These are phyloP conservation scores for Jaminaea rosea DNA, from an alignment of 1,284 basidiomycete species.

Conservation along the genomic window DNA sequence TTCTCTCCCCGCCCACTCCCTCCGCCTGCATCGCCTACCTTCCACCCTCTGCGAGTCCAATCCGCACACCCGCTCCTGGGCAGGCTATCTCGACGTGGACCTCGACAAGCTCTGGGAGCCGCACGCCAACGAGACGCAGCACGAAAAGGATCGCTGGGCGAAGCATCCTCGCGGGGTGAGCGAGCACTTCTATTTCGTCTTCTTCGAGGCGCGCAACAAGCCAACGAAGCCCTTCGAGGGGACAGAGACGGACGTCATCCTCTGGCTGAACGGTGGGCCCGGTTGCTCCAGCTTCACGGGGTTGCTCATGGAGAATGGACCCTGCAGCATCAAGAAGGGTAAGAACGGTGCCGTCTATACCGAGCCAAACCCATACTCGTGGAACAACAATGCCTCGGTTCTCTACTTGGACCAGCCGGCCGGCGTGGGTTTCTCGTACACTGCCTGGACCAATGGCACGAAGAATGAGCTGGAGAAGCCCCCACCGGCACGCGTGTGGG, in stretches of 20 bases:
- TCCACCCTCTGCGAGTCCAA: constrained; percentile 28
- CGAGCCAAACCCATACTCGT: constrained; percentile 34
- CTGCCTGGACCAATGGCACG: constrained; percentile 27
- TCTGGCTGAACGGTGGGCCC: constrained; percentile 45
- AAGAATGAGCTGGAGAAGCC: constrained; percentile 22
- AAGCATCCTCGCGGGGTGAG: constrained; percentile 20
- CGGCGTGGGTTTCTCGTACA: constrained; percentile 42
- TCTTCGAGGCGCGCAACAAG: constrained; percentile 38
- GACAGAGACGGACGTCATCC: constrained; percentile 31
- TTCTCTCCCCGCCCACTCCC: constrained; percentile 37
- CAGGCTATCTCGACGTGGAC: constrained; percentile 45
- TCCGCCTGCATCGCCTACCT: constrained; percentile 31
- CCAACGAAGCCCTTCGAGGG: too few relatives aligned
- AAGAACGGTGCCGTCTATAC: constrained; percentile 19
- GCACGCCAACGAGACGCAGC: neutral
- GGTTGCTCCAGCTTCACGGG: constrained; percentile 39
- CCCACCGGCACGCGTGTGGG: constrained; percentile 30
- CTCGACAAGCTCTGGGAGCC: constrained; percentile 31
- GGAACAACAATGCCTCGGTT: constrained; percentile 40
- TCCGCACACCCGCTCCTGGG: constrained; percentile 23
- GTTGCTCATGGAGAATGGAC: constrained; percentile 43
- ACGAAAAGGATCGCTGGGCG: neutral
- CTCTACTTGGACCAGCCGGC: constrained; percentile 45
- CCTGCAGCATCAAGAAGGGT: constrained; percentile 34
- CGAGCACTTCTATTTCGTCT: constrained; percentile 47